Evolutionary conservation across 345 rosid genomes (phyloP).

Genomic region (Acer campestre): DNA sequence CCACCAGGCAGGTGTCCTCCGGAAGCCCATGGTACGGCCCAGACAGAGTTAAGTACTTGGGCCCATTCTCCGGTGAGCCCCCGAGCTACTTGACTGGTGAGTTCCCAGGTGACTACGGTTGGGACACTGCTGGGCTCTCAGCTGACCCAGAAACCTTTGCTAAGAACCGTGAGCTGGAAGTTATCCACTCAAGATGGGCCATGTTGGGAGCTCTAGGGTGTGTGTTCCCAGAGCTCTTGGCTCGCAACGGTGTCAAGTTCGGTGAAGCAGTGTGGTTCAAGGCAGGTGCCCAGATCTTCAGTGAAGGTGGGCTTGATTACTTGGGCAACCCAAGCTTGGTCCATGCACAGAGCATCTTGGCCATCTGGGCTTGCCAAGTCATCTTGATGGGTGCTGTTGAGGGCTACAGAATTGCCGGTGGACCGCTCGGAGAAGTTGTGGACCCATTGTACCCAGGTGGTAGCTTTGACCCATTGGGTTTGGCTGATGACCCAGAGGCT

Average conservation of each 20-base stretch:
- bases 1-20: constrained; percentile 35
- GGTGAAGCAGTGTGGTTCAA: constrained; percentile 89
- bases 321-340: constrained; percentile 82
- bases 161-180: constrained; percentile 86
- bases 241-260: constrained; percentile 74
- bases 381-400: constrained; percentile 77
- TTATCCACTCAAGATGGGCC: constrained; percentile 82
- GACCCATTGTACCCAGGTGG: constrained; percentile 84
- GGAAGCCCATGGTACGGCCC: constrained; percentile 79
- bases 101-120: constrained; percentile 75
- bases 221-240: constrained; percentile 77
- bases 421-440: constrained; percentile 69
- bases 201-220: constrained; percentile 85
- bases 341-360: constrained; percentile 79
- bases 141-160: constrained; percentile 94
- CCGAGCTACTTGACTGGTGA: constrained; percentile 81
- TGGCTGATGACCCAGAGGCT: constrained; percentile 86
- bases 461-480: constrained; percentile 80
- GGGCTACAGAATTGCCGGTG: constrained; percentile 73
- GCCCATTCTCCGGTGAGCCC: constrained; percentile 64
- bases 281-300: constrained; percentile 83
- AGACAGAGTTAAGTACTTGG: constrained; percentile 79
- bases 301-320: constrained; percentile 82
- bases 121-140: constrained; percentile 85
- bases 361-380: constrained; percentile 77